Percentiles rank a stretch among this genome's conserved stretches.
Evolutionary conservation across 2,329 filamentous ascomycete genomes (phyloP).

Genomic region (Fusarium palustre): DNA sequence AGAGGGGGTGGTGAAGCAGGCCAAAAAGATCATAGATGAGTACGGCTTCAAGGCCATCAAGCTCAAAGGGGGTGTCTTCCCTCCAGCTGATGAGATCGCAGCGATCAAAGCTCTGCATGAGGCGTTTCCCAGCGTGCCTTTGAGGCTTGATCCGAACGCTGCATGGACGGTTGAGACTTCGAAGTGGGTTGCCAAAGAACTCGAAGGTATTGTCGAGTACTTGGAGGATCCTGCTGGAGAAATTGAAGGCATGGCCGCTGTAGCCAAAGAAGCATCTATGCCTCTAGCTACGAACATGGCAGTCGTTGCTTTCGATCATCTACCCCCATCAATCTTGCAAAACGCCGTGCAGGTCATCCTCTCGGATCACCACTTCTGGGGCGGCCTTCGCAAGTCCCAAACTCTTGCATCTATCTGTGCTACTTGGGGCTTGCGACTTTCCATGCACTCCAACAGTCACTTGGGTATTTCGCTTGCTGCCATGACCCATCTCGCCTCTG

Average conservation of each 20-base stretch:
- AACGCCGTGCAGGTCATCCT: conserved; percentile 56
- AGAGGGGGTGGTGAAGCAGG: conserved; percentile 51
- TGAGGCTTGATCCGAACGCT: conserved; percentile 55
- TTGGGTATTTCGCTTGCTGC: conserved; percentile 57
- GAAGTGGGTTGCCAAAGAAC: conserved; percentile 54
- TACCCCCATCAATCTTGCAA: conserved; percentile 54
- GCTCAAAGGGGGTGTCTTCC: conserved; percentile 57
- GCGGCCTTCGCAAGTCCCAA: conserved; percentile 56
- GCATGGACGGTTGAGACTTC: conserved; percentile 56
- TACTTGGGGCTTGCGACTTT: conserved; percentile 56
- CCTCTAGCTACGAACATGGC: conserved; percentile 59
- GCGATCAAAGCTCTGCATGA: conserved; percentile 54
- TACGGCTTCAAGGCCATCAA: conserved; percentile 59
- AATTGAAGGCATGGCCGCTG: conserved; percentile 58
- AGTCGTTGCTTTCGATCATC: conserved; percentile 56
- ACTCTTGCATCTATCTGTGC: conserved; percentile 53
- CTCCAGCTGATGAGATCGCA: conserved; percentile 54
- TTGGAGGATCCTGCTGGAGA: conserved; percentile 56
- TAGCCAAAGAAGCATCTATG: conserved; percentile 55
- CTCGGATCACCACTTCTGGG: conserved; percentile 59
- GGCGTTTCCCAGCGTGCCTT: conserved; percentile 53
- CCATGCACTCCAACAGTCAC: conserved; percentile 59
- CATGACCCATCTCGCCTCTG: conserved; percentile 58
- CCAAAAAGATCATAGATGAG: conserved; percentile 54
- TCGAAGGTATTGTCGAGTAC: conserved; percentile 54